A percentile compares a stretch with the other conserved stretches of the same genome.
Conservation (phyloP, 2,329 filamentous ascomycete species). For the Dactylella cylindrospora region DNA sequence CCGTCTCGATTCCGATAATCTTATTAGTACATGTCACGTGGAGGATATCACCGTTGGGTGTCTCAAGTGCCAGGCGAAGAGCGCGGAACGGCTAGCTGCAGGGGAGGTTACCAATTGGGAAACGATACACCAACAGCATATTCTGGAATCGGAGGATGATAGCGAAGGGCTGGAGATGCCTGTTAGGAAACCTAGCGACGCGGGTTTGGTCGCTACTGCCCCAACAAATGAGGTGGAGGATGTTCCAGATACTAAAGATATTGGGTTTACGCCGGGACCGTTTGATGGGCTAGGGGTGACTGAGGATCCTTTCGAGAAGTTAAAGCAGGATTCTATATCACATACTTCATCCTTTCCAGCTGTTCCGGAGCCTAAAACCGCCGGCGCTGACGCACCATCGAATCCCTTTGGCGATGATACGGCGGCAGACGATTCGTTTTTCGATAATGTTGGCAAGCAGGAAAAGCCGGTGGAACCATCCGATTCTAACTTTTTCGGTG, state of each 20-base stretch:
- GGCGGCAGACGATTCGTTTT: slow-evolving; percentile 22
- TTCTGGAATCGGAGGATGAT: slow-evolving; percentile 20
- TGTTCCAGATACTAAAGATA: slow-evolving; percentile 37
- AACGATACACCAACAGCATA: slow-evolving; percentile 35
- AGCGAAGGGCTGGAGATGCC: slow-evolving; percentile 28
- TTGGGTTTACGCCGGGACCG: slow-evolving; percentile 25
- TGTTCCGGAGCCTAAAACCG: slow-evolving; percentile 22
- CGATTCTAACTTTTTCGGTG: slow-evolving; percentile 37
- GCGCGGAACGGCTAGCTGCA: slow-evolving; percentile 26
- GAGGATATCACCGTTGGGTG: slow-evolving; percentile 35
- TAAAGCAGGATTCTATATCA: slow-evolving; percentile 20
- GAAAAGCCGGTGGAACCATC: slow-evolving; percentile 27
- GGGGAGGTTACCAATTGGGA: slow-evolving; percentile 25
- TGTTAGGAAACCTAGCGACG: slow-evolving; percentile 4
- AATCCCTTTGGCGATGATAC: slow-evolving; percentile 35
- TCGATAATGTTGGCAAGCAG: slow-evolving; percentile 1
- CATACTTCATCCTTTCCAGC: slow-evolving; percentile 32
- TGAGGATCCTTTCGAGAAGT: slow-evolving; percentile 26
- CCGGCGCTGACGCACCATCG: neutral
- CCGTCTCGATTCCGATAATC: slow-evolving; percentile 33
- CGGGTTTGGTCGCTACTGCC: neutral
- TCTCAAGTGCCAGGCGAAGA: slow-evolving; percentile 34
- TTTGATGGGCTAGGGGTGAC: slow-evolving; percentile 2
- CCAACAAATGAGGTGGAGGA: neutral
- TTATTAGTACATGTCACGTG: slow-evolving; percentile 34